Evolutionary conservation across 2,329 filamentous ascomycete genomes (phyloP).

Genomic region (Trichoderma sp.): DNA sequence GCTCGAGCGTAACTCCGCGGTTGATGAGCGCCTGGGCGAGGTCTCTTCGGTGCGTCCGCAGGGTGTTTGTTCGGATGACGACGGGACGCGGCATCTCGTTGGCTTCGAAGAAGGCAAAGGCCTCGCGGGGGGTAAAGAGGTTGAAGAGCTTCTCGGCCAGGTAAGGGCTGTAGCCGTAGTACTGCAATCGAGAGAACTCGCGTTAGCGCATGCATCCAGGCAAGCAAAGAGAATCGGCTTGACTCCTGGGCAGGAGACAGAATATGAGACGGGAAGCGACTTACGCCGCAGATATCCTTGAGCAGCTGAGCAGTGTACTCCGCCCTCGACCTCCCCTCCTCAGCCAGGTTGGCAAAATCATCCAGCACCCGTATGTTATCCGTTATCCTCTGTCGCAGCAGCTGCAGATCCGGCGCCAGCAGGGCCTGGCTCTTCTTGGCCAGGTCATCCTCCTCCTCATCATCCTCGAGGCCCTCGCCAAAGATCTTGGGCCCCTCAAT

Average conservation of each 20-base stretch:
- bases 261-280: not conserved
- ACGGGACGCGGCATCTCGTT: slow-evolving; percentile 94
- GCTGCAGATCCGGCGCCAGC: slow-evolving; percentile 84
- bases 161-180: slow-evolving; percentile 94
- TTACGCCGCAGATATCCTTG: slow-evolving; percentile 77
- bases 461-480: slow-evolving; percentile 55
- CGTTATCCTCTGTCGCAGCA: slow-evolving; percentile 85
- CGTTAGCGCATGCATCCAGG: not conserved
- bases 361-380: slow-evolving; percentile 91
- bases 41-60: slow-evolving; percentile 74
- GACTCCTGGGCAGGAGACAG: not conserved
- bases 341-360: slow-evolving; percentile 79
- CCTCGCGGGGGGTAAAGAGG: slow-evolving; percentile 89
- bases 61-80: slow-evolving; percentile 95
- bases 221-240: not conserved
- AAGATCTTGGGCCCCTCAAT: slow-evolving; percentile 76
- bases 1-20: slow-evolving; percentile 92
- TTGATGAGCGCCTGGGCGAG: slow-evolving; percentile 94
- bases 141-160: slow-evolving; percentile 95
- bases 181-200: slow-evolving; percentile 42
- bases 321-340: slow-evolving; percentile 77
- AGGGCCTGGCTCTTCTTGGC: slow-evolving; percentile 62
- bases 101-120: slow-evolving; percentile 97
- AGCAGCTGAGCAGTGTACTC: slow-evolving; percentile 88
- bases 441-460: slow-evolving; percentile 59